Evolutionary conservation across 2,329 filamentous ascomycete genomes (phyloP), one percentile per base, ranked within the genome.

Genomic region (Gremmenia infestans): DNA sequence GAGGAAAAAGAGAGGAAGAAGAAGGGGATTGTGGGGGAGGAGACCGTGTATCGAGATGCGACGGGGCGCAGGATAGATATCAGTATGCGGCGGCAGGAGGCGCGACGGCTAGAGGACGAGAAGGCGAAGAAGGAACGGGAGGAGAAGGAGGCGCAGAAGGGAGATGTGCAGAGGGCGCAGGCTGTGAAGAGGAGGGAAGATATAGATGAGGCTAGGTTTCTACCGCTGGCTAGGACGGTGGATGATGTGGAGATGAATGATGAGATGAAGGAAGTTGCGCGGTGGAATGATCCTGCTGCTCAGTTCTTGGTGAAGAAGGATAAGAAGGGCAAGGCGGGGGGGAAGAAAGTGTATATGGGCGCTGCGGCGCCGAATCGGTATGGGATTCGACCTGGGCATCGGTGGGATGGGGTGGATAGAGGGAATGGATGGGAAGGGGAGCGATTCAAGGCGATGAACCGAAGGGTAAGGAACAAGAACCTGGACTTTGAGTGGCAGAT

Each of bases 401-500:
- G 90, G 62, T 99, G 94, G 94, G 94, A 99, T 77, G 94, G 95
- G 5, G 94, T 99, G 17, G 94, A 99, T 76, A 80, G 94, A 62
- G 81, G 90, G 19, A 99, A 91, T 73, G 93, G 93, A 0, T 97
- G 97, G 70, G 94, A 99, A 75, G 88, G 83, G 60, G 87, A 97
- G 69, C 88, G 92, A 75, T 97, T 97, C 74, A 91, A 88, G 70
- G 89, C 91, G 2, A 77, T 92, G 63, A 97, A 97, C 71, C 78
- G 84, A 63, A 82, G 82, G 63, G 84, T 86, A 66, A 85, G 91
- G 70, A 84, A 88, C 65, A 88, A 89, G 72, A 87, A 87, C 35
- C 72, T 97, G 67, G 86, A 93, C 66, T 97, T 97, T 72, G 85
- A 88, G 35, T 99, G 93, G 94, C 90, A 97, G 77, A 94, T 95